These are phyloP conservation scores for Raffaelea ambrosiae DNA, from an alignment of 2,329 filamentous ascomycete species.

Conservation along the genomic window DNA sequence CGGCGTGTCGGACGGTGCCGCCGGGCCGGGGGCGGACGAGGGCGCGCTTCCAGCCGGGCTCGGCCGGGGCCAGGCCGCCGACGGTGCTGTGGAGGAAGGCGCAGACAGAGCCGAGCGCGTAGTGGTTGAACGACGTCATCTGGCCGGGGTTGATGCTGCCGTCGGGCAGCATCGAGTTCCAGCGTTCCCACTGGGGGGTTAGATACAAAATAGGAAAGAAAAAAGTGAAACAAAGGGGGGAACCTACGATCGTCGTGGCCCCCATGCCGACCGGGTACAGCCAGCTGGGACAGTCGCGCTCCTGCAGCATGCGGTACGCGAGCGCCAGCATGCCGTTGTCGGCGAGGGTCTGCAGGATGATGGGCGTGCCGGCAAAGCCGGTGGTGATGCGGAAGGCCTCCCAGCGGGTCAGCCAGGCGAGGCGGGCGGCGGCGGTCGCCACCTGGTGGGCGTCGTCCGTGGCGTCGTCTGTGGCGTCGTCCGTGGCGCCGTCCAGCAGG, in stretches of 20 bases:
- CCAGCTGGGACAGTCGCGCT: conserved; percentile 23
- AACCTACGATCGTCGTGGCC: conserved; percentile 20
- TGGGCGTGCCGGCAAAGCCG: conserved; percentile 17
- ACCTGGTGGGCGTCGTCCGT: too few relatives aligned
- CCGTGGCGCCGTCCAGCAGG: conserved; percentile 6
- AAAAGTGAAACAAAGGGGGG: neutral
- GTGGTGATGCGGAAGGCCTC: conserved; percentile 13
- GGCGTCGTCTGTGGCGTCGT: too few relatives aligned
- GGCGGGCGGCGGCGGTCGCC: neutral
- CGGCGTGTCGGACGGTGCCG: neutral
- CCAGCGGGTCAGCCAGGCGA: conserved; percentile 10
- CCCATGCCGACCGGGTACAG: conserved; percentile 29
- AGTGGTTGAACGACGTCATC: conserved; percentile 34
- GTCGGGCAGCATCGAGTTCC: conserved; percentile 29
- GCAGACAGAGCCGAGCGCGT: conserved; percentile 28
- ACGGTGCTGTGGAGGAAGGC: conserved; percentile 26
- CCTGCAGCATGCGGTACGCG: conserved; percentile 24
- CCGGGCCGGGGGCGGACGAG: neutral
- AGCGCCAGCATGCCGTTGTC: conserved; percentile 14
- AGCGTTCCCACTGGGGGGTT: conserved; percentile 27
- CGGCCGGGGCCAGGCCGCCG: conserved; percentile 19
- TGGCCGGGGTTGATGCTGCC: conserved; percentile 26
- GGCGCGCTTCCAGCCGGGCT: conserved; percentile 20
- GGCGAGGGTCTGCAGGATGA: conserved; percentile 12
- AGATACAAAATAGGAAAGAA: conserved; percentile 6